Evolutionary conservation across 202 grass and related monocot genomes (phyloP), one percentile per base, ranked within the genome.

Genomic region (Elaeis oleifera): DNA sequence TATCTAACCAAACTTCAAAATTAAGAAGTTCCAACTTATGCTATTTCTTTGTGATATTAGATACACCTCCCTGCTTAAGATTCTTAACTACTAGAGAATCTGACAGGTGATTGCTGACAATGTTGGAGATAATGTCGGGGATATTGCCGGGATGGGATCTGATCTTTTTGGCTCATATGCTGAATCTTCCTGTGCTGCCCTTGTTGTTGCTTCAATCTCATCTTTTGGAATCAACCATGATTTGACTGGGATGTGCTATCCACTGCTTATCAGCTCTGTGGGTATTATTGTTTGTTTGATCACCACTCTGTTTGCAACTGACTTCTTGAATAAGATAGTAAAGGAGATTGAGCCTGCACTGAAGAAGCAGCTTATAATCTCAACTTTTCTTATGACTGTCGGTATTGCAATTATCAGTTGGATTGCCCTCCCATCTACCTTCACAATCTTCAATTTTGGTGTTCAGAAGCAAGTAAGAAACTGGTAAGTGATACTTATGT

Each of bases 81-180:
- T 75, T 17, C 1, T 64, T 0, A 79, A 24, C 73, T 83, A 31
- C 71, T 48, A 29, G 49, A 2, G 17, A 67, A 8, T 50, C 73
- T 71, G 66, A 51, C 71, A 95, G 90, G 90, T 95, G 63, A 95
- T 95, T 53, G 90, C 85, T 75, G 85, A 95, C 18, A 95, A 95
- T 44, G 90, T 95, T 4, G 90, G 90, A 71, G 90, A 95, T 80
- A 95, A 95, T 72, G 90, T 95, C 58, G 90, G 90, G 50, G 90
- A 95, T 65, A 95, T 90, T 57, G 90, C 90, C 58, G 90, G 90
- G 32, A 95, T 95, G 90, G 90, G 90, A 70, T 95, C 90, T 61
- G 90, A 95, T 67, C 82, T 95, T 51, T 95, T 95, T 55, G 90
- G 90, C 28, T 95, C 90, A 71, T 95, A 95, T 15, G 90, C 90